A percentile compares a stretch with the other conserved stretches of the same genome.
These are phyloP conservation scores for Apodospora peruviana DNA, from an alignment of 495 filamentous ascomycete genomes.

Conservation along the genomic window DNA sequence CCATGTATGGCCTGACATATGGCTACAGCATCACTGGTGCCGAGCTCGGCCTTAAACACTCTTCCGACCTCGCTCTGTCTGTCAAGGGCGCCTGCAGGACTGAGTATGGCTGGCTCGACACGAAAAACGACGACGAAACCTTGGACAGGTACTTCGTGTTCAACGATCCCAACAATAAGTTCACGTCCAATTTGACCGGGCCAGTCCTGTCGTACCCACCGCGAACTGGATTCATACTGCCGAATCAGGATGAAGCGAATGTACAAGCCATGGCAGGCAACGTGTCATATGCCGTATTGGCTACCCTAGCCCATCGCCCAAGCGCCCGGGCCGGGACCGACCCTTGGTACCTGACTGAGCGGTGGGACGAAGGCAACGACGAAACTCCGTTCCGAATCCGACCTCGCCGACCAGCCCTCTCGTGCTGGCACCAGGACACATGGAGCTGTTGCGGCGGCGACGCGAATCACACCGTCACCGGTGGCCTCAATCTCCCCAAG, in stretches of 20 bases:
- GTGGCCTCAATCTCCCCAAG: not conserved
- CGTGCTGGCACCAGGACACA: not conserved
- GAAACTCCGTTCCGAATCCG: not conserved
- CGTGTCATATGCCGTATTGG: constrained; percentile 1
- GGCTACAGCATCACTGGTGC: constrained; percentile 1
- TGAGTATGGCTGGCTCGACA: constrained; percentile 6
- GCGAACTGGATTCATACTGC: too few relatives aligned
- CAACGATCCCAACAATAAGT: not conserved
- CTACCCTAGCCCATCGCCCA: not conserved
- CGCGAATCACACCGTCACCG: not conserved
- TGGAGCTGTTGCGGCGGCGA: not conserved
- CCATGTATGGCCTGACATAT: constrained; percentile 3
- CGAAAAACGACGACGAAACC: not conserved
- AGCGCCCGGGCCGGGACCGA: not conserved
- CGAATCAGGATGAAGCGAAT: too few relatives aligned
- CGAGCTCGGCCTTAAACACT: constrained; percentile 3
- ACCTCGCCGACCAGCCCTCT: not conserved
- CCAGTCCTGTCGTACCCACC: not conserved
- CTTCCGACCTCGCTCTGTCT: not conserved
- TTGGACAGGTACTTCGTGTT: not conserved
- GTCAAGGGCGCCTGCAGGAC: constrained; percentile 1
- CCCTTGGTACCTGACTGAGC: constrained; percentile 5
- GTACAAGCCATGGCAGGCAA: not conserved
- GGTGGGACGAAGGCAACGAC: too few relatives aligned
- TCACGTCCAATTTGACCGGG: not conserved